Percentiles rank a stretch among this genome's conserved stretches.
Evolutionary conservation across 2,329 filamentous ascomycete species (phyloP).

Genomic region (Periglandula ipomoeae): DNA sequence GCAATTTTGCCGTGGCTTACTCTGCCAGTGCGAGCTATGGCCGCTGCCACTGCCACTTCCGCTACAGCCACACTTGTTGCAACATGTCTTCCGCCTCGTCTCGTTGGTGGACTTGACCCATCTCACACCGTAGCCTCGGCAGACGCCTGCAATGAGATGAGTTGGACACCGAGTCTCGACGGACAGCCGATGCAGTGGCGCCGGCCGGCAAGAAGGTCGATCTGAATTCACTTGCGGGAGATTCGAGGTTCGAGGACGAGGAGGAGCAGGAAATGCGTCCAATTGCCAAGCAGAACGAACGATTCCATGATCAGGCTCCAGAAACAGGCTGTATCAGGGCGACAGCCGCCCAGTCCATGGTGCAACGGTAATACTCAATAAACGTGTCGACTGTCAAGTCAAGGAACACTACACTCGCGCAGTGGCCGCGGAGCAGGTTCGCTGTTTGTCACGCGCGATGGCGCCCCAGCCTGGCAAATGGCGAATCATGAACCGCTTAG

Average conservation of each 20-base stretch:
- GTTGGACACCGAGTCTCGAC: background rate
- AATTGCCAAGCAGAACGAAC: too few species aligned
- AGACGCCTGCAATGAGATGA: background rate
- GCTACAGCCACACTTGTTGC: background rate
- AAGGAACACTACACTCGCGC: too few species aligned
- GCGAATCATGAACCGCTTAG: constrained; percentile 4
- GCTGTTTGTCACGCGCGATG: constrained; percentile 5
- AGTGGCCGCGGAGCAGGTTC: too few species aligned
- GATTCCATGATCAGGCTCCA: too few species aligned
- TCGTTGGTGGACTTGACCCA: background rate
- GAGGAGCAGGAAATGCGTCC: too few species aligned
- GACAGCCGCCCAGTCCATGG: too few species aligned
- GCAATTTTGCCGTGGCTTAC: background rate
- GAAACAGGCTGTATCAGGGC: too few species aligned
- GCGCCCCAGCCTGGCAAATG: background rate
- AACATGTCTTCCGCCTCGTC: background rate
- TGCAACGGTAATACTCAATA: too few species aligned
- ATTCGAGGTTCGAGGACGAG: too few species aligned
- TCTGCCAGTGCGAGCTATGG: background rate
- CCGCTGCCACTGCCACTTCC: background rate
- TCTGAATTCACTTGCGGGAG: too few species aligned
- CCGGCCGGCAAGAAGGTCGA: background rate
- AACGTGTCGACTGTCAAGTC: too few species aligned
- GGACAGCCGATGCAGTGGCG: background rate
- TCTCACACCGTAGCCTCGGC: background rate